Evolutionary conservation across 768 basidiomycete species (phyloP).

Genomic region (Rhizopogon vinicolor): DNA sequence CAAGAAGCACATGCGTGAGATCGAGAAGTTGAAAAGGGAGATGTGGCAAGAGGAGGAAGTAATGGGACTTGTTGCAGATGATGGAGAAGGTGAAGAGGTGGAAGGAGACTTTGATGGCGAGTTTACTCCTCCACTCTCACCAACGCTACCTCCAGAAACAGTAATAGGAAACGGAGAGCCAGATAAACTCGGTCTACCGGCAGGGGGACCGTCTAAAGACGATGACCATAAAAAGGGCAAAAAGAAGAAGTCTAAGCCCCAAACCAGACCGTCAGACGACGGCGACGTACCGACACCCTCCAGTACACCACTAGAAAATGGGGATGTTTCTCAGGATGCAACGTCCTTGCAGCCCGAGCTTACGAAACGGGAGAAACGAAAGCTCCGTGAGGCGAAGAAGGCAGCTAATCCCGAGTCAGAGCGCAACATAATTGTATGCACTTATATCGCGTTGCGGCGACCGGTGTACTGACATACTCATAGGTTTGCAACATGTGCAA

Average conservation of each 20-base stretch:
- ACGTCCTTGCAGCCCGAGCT: conserved; percentile 22
- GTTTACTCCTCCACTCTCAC: conserved; percentile 8
- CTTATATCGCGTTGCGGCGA: neutral
- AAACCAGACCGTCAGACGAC: neutral
- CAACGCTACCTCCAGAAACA: conserved; percentile 9
- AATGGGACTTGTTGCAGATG: conserved; percentile 46
- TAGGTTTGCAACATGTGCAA: conserved; percentile 67
- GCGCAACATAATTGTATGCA: conserved; percentile 7
- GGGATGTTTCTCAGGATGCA: neutral
- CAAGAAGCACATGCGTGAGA: conserved; percentile 87
- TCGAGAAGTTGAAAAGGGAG: conserved; percentile 69
- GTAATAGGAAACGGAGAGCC: neutral
- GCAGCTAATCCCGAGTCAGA: conserved; percentile 15
- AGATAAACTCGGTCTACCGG: neutral
- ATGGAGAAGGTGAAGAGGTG: conserved; percentile 18
- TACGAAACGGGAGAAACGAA: conserved; percentile 81
- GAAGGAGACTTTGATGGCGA: conserved; percentile 2
- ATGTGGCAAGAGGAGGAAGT: conserved; percentile 75
- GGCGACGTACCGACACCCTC: neutral
- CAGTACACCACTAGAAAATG: neutral
- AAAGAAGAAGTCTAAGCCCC: conserved; percentile 6
- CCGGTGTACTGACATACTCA: conserved; percentile 6
- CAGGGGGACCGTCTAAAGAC: conserved; percentile 7
- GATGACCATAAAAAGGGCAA: conserved; percentile 2
- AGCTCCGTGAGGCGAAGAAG: conserved; percentile 74